phyloP scores from a whole-genome alignment of 768 basidiomycete genomes.

The Paxillus ammoniavirescens region DNA sequence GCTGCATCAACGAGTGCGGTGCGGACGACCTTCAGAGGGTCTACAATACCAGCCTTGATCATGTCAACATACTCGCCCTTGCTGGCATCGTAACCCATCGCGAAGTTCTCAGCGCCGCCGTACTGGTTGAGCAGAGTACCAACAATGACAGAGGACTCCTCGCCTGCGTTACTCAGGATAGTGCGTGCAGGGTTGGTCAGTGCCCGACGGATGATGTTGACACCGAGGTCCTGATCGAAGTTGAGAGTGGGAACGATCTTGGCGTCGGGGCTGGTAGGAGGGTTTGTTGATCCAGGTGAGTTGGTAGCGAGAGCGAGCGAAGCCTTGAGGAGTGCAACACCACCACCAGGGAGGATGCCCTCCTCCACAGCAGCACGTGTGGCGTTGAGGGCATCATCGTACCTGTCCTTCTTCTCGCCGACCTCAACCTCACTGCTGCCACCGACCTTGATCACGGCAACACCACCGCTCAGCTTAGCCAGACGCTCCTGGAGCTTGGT shows the following conservation, averaged over 20 bases:
- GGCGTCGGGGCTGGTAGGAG: conserved; percentile 53
- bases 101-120: conserved; percentile 72
- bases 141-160: conserved; percentile 91
- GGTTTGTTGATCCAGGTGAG: conserved; percentile 43
- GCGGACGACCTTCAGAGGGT: conserved; percentile 93
- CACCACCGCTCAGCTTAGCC: conserved; percentile 94
- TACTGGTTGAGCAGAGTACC: conserved; percentile 77
- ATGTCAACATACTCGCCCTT: conserved; percentile 94
- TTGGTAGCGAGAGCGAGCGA: conserved; percentile 64
- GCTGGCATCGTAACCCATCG: conserved; percentile 86
- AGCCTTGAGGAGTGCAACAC: conserved; percentile 89
- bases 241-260: conserved; percentile 76
- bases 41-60: conserved; percentile 92
- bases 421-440: conserved; percentile 94
- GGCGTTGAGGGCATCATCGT: conserved; percentile 96
- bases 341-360: conserved; percentile 96
- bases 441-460: conserved; percentile 98
- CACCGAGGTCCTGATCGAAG: conserved; percentile 98
- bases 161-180: conserved; percentile 92
- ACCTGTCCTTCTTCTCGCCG: conserved; percentile 98
- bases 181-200: conserved; percentile 80
- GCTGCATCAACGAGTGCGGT: conserved; percentile 90
- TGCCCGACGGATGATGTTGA: conserved; percentile 87
- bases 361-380: conserved; percentile 98
- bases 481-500: conserved; percentile 96